phyloP scores from a whole-genome alignment of 2,329 filamentous ascomycete species.

The Nemania serpens region DNA sequence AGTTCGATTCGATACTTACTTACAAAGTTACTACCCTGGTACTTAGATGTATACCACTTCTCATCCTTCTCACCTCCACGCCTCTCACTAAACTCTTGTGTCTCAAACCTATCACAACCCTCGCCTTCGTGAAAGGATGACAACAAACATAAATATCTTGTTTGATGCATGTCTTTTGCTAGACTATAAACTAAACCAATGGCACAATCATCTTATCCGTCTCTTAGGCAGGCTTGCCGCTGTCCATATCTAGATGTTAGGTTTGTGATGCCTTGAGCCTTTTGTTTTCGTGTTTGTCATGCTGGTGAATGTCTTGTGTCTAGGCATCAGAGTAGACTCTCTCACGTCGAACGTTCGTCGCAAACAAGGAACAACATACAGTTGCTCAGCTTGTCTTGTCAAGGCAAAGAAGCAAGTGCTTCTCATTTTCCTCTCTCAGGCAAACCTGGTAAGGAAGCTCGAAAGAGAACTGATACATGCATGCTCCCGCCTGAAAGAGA shows the following conservation, averaged over 20 bases:
- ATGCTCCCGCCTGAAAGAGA: slow-evolving; percentile 18
- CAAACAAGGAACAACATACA: neutral
- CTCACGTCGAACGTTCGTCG: neutral
- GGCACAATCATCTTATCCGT: neutral
- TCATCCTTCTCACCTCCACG: too few relatives aligned
- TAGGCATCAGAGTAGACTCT: neutral
- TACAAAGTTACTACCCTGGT: too few relatives aligned
- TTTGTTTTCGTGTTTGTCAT: neutral
- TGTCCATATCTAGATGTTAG: too few relatives aligned
- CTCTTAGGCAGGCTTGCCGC: too few relatives aligned
- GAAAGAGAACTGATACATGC: neutral
- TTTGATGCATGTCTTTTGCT: too few relatives aligned
- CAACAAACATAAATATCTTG: too few relatives aligned
- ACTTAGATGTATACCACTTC: too few relatives aligned
- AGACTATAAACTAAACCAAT: neutral
- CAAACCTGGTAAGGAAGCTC: neutral
- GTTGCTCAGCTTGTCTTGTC: neutral
- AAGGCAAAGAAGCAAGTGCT: neutral
- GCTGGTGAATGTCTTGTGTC: neutral
- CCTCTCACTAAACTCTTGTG: too few relatives aligned
- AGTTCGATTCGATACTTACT: too few relatives aligned
- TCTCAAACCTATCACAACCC: too few relatives aligned
- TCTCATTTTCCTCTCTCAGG: neutral
- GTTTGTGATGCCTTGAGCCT: neutral
- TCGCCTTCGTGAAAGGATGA: too few relatives aligned